These are phyloP conservation scores for Rubia occidens DNA, from an alignment of 305 asterid genomes.

Conservation along the genomic window DNA sequence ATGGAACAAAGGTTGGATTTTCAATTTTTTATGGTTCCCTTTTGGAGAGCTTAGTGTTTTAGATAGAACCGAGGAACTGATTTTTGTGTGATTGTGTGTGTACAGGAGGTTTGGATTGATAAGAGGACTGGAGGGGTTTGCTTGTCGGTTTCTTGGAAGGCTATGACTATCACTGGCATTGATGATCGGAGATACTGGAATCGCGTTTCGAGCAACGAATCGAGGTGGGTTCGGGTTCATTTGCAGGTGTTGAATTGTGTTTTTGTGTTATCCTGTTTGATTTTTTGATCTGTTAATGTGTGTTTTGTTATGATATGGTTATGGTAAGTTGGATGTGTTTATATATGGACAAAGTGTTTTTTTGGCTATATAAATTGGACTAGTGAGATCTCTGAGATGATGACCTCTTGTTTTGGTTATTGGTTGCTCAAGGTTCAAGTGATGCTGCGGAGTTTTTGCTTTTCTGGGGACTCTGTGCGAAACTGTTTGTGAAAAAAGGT, in stretches of 20 bases:
- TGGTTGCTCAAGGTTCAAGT: not conserved
- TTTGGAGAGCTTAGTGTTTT: constrained; percentile 1
- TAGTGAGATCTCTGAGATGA: not conserved
- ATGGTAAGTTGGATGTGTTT: no score
- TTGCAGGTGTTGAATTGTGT: not conserved
- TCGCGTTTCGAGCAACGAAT: constrained; percentile 53
- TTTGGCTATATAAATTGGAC: not conserved
- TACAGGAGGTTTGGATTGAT: constrained; percentile 71
- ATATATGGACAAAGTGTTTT: not conserved
- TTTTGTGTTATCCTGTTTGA: not conserved
- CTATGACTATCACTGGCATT: constrained; percentile 69
- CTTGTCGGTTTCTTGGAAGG: constrained; percentile 63
- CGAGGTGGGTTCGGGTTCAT: constrained; percentile 39
- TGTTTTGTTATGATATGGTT: not conserved
- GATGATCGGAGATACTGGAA: constrained; percentile 91
- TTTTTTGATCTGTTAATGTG: not conserved
- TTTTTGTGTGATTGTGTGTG: not conserved
- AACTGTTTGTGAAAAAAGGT: not conserved
- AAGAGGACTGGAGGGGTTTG: constrained; percentile 62
- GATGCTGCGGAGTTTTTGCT: not conserved
- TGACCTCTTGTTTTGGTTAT: not conserved
- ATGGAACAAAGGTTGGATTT: constrained; percentile 47
- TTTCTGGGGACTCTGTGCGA: constrained; percentile 2
- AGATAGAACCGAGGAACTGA: not conserved
- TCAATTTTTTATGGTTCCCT: not conserved